These are phyloP conservation scores for Calonectria multiphialidica DNA, from an alignment of 2,329 filamentous ascomycete genomes.

Conservation along the genomic window DNA sequence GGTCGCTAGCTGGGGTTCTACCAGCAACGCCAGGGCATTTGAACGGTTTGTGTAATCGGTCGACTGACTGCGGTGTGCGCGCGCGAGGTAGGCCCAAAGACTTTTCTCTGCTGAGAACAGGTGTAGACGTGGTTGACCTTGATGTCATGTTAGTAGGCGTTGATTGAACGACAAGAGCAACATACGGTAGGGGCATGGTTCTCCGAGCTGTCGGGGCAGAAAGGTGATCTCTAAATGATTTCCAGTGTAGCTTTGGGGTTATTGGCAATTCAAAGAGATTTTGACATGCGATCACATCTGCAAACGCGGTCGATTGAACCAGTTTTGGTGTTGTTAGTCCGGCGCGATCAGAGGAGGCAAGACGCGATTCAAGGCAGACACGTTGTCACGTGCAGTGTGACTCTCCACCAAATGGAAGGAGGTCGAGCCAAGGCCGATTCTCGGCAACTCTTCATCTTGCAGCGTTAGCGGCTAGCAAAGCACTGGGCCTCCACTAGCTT, in stretches of 20 bases:
- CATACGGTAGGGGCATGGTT: conserved; percentile 16
- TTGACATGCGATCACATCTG: not conserved
- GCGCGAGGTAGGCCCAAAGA: conserved; percentile 25
- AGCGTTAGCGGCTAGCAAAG: not conserved
- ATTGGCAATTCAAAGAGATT: not conserved
- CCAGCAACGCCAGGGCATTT: conserved; percentile 89
- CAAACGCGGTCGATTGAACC: not conserved
- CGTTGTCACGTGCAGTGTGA: conserved; percentile 38
- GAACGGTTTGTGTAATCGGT: conserved; percentile 76
- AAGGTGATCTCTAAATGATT: not conserved
- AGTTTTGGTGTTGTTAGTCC: not conserved
- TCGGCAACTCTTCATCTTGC: conserved; percentile 27
- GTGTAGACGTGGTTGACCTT: conserved; percentile 38
- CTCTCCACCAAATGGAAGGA: not conserved
- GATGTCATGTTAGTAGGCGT: not conserved
- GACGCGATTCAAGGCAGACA: conserved; percentile 44
- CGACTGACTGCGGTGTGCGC: conserved; percentile 40
- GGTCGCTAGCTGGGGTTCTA: conserved; percentile 75
- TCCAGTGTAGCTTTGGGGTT: not conserved
- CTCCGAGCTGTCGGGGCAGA: not conserved
- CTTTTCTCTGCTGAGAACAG: conserved; percentile 36
- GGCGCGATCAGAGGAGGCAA: conserved; percentile 32
- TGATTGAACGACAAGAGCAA: not conserved
- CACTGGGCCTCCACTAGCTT: conserved; percentile 35
- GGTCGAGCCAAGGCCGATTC: conserved; percentile 10